Percentiles rank a stretch among this genome's conserved stretches.
Conservation (phyloP, 129 eudicot species). For the Sambucus nigra region DNA sequence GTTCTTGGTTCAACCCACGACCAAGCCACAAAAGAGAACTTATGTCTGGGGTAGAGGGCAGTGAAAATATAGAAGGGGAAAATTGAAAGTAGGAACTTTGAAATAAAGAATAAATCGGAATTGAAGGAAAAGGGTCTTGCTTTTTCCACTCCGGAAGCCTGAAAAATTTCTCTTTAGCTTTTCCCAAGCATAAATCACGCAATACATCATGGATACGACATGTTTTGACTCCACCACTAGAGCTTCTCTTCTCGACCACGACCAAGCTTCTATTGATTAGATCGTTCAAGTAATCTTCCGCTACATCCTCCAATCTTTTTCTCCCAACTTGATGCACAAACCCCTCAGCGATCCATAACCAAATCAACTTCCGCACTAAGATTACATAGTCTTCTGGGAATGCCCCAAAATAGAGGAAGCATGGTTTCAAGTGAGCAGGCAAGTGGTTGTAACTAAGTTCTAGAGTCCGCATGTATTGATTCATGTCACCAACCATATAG, state of each 20-base stretch:
- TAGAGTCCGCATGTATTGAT: constrained; percentile 16
- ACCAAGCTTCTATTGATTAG: constrained; percentile 20
- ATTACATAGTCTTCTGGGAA: constrained; percentile 30
- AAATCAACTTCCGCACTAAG: constrained; percentile 14
- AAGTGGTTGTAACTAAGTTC: constrained; percentile 20
- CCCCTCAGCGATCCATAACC: constrained; percentile 41
- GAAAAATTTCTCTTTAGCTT: constrained; percentile 10
- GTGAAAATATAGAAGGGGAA: not conserved
- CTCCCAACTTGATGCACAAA: constrained; percentile 2
- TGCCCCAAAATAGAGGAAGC: constrained; percentile 36
- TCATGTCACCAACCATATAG: constrained; percentile 13
- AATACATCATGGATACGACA: constrained; percentile 18
- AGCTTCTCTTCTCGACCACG: not conserved
- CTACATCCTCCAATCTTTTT: constrained; percentile 18
- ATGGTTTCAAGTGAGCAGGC: constrained; percentile 27
- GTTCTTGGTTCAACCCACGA: not conserved
- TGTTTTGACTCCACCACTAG: constrained; percentile 14
- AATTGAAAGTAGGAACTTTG: not conserved
- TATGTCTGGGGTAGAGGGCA: not conserved
- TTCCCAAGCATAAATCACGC: constrained; percentile 14
- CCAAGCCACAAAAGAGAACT: constrained; percentile 4
- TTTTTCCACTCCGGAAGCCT: not conserved
- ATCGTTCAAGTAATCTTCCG: constrained; percentile 25
- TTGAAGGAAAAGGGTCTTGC: not conserved
- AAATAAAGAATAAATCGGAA: too few species aligned